Evolutionary conservation across 257 asterid species (phyloP).

Genomic region (Ajuga chamaepitys): DNA sequence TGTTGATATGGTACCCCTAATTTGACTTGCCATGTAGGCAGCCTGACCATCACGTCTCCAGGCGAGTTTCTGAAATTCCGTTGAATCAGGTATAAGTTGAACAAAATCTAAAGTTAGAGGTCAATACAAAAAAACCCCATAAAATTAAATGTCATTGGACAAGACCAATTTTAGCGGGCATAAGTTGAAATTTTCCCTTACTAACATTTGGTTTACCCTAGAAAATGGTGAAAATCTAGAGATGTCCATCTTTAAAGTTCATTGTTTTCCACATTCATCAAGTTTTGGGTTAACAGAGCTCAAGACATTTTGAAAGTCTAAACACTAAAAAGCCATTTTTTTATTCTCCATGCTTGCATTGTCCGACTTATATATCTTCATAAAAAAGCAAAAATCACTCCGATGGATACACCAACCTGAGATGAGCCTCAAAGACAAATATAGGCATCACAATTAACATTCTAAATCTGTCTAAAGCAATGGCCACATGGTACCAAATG

Average conservation of each 20-base stretch:
- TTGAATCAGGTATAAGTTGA: too few relatives aligned
- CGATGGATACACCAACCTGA: background rate
- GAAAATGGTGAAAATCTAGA: background rate
- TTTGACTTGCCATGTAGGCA: too few relatives aligned
- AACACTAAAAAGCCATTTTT: background rate
- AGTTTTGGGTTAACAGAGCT: background rate
- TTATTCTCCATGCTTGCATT: background rate
- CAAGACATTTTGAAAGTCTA: background rate
- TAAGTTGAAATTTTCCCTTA: too few relatives aligned
- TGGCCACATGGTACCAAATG: background rate
- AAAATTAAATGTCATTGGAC: too few relatives aligned
- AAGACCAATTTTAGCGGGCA: too few relatives aligned
- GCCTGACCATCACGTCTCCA: too few relatives aligned
- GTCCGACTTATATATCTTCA: too few relatives aligned
- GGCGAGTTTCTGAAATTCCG: too few relatives aligned
- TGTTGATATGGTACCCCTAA: too few relatives aligned
- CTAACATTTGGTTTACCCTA: background rate
- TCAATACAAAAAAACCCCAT: too few relatives aligned
- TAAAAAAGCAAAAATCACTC: background rate
- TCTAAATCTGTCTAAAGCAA: background rate
- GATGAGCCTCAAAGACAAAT: background rate
- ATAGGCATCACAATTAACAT: background rate
- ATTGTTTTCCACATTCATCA: background rate
- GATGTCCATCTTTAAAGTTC: background rate
- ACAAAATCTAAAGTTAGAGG: too few relatives aligned